phyloP scores from a whole-genome alignment of 2,329 filamentous ascomycete species.

The Huntiella savannae region DNA sequence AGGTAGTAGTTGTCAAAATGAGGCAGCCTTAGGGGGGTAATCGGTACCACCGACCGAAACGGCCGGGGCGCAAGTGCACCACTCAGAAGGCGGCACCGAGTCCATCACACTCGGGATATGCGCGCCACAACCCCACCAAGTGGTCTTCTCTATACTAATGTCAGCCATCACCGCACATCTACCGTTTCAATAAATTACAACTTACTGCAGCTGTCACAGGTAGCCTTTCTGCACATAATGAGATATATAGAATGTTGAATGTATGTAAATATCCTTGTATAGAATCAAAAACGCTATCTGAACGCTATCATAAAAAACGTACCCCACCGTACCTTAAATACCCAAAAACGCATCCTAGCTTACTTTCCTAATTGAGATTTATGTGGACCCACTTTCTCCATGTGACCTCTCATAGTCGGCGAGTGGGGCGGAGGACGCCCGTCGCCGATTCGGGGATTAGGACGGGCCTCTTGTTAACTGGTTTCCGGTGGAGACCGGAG shows the following conservation, averaged over 20 bases:
- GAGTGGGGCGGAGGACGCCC: too few relatives aligned
- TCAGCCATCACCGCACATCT: constrained; percentile 5
- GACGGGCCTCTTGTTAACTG: too few relatives aligned
- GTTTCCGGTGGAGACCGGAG: too few relatives aligned
- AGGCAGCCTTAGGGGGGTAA: constrained; percentile 43
- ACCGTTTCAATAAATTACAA: constrained; percentile 11
- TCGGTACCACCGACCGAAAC: constrained; percentile 35
- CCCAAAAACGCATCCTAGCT: too few relatives aligned
- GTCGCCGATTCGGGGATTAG: too few relatives aligned
- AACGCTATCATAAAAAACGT: too few relatives aligned
- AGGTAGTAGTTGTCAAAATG: background rate
- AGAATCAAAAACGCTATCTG: too few relatives aligned
- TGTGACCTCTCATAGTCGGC: too few relatives aligned
- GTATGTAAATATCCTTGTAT: too few relatives aligned
- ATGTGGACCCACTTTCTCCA: too few relatives aligned
- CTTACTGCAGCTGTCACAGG: constrained; percentile 44
- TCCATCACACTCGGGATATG: constrained; percentile 46
- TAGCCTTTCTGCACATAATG: constrained; percentile 45
- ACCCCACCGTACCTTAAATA: too few relatives aligned
- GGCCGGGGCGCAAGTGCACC: constrained; percentile 47
- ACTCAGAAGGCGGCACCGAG: constrained; percentile 33
- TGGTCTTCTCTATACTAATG: constrained; percentile 29
- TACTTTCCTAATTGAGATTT: background rate
- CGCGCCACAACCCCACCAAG: constrained; percentile 47
- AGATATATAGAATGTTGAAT: background rate